Evolutionary conservation across 306 rosid species (phyloP), one percentile per base, ranked within the genome.

Genomic region (Glycine tomentella): DNA sequence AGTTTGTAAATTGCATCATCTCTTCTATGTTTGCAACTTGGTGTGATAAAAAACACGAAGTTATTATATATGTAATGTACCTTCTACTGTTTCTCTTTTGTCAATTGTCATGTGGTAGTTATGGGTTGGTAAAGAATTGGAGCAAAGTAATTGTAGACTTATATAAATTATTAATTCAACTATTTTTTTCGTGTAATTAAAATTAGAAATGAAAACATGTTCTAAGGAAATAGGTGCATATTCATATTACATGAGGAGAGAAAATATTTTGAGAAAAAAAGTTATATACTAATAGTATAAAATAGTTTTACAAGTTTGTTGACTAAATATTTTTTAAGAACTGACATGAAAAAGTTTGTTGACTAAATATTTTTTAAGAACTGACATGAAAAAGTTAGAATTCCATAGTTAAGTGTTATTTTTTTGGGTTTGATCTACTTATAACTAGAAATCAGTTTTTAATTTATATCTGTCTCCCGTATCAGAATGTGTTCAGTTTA

Each of bases 11-110:
- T 42, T 42, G 46, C 9, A 42, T 7, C 46, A 42, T 42, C 46
- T 8, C 46, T 7, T 42, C 46, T 7, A 42, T 89, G 83, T 53
- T 61, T 84, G 84, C 80, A 72, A 56, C 56, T 48, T 68, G 67
- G 81, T 68, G 81, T 76, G 87, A 76, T 45, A 80, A 52, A 76
- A 25, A 78, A 50, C 13, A 10, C 4, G 3, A 11, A 42, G 9
- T 33, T 69, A 42, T 52, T 75, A 44, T 80, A 25, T 25, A 59
- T 73, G 78, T 80, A 79, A 33, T 68, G 65, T 45, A 70, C 25
- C 53, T 59, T 67, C 77, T 50, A 49, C 63, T 50, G 67, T 81
- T 66, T 64, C 25, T 72, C 55, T 68, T 51, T 71, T 64, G 36
- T 25, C 31, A 25, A 25, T 0, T 25, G 31, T 36, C 70, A 25